Conservation (phyloP, 2,329 filamentous ascomycete genomes). For the Dryadomyces sulphureus region DNA sequence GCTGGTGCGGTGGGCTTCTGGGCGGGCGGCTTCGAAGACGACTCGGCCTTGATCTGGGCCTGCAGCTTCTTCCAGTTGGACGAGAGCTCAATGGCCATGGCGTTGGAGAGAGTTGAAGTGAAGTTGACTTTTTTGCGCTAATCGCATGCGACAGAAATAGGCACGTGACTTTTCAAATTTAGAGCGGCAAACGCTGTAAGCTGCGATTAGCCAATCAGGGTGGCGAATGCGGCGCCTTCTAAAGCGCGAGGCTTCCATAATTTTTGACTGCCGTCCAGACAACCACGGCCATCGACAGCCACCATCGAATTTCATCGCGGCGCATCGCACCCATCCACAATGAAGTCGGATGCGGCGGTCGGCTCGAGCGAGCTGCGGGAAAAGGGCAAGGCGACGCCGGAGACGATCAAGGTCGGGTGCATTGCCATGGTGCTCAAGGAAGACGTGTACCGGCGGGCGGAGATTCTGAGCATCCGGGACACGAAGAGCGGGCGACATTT, state of each 20-base stretch:
- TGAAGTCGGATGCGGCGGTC: constrained; percentile 36
- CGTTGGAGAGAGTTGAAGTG: neutral
- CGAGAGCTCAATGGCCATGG: constrained; percentile 36
- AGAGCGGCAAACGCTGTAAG: neutral
- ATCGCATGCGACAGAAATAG: neutral
- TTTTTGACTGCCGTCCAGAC: too few relatives aligned
- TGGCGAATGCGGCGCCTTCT: neutral
- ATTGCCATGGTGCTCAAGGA: constrained; percentile 53
- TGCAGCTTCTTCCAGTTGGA: constrained; percentile 72
- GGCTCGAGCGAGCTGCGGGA: constrained; percentile 45
- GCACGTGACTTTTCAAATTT: neutral
- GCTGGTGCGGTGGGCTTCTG: constrained; percentile 14
- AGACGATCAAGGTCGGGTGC: constrained; percentile 55
- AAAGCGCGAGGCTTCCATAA: neutral
- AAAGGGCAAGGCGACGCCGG: constrained; percentile 71
- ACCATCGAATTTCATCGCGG: constrained; percentile 3
- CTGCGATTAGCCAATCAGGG: neutral
- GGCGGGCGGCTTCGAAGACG: constrained; percentile 18
- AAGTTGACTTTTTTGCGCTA: neutral
- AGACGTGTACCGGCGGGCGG: constrained; percentile 75
- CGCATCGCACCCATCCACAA: constrained; percentile 2
- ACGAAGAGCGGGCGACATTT: constrained; percentile 79
- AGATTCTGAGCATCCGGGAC: constrained; percentile 88
- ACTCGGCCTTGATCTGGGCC: constrained; percentile 38
- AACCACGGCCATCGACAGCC: neutral